These are phyloP conservation scores for Xerocomus spinulosus DNA, from an alignment of 768 basidiomycete species.

Conservation along the genomic window DNA sequence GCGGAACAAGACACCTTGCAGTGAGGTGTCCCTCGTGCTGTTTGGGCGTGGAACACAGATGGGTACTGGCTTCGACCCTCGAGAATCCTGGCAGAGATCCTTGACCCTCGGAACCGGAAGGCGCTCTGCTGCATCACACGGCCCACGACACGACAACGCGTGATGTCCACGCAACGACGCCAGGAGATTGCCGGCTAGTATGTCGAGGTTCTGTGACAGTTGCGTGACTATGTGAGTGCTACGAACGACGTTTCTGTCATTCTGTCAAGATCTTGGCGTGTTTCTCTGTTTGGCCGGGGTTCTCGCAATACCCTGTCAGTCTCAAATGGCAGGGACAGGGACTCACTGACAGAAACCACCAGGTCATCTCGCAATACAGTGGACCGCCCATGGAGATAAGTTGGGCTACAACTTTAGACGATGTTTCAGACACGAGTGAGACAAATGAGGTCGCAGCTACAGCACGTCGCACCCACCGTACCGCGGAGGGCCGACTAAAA, in stretches of 20 bases:
- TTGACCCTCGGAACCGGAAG: slow-evolving; percentile 23
- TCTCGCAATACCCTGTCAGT: not conserved
- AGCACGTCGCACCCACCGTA: slow-evolving; percentile 3
- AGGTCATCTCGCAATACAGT: not conserved
- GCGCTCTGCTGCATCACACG: slow-evolving; percentile 2
- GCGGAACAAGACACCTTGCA: slow-evolving; percentile 16
- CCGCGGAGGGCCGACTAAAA: slow-evolving; percentile 24
- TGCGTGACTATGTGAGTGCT: not conserved
- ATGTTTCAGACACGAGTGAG: slow-evolving; percentile 10
- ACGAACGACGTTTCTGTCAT: not conserved
- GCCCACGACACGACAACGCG: slow-evolving; percentile 7
- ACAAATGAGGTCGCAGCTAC: not conserved
- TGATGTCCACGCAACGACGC: slow-evolving; percentile 13
- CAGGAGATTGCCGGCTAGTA: slow-evolving; percentile 6
- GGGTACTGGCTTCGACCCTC: slow-evolving; percentile 5
- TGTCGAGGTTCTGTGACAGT: slow-evolving; percentile 6
- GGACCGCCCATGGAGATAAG: slow-evolving; percentile 6
- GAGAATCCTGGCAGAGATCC: slow-evolving; percentile 10
- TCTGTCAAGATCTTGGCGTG: not conserved
- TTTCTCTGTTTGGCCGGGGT: not conserved
- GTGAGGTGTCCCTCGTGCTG: slow-evolving; percentile 12
- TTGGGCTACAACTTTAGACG: slow-evolving; percentile 1
- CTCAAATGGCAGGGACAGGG: slow-evolving; percentile 1
- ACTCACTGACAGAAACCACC: not conserved
- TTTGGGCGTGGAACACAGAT: slow-evolving; percentile 2